Evolutionary conservation across 176 grass and related monocot genomes (phyloP), one percentile per base, ranked within the genome.

Genomic region (Cocos nucifera): DNA sequence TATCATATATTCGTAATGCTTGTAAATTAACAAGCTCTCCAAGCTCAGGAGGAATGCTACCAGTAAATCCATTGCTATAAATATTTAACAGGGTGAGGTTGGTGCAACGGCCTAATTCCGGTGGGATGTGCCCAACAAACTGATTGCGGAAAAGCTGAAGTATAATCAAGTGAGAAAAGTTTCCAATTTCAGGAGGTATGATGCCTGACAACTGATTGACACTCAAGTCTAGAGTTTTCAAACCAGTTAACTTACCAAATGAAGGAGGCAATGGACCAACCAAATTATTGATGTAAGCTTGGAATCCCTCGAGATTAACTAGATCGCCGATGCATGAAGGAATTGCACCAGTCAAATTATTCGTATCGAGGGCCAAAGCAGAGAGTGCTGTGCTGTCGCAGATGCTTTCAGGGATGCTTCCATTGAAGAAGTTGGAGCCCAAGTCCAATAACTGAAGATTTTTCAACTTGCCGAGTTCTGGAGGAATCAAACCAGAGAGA

Each of bases 251-350:
- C 49, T 57, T 85, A 4, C 26, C 67, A 17, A 96, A 75, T 0
- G 92, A 96, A 22, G 75, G 68, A 28, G 92, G 92, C 61, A 96
- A 55, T 8, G 74, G 75, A 5, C 92, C 86, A 3, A 61, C 56
- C 0, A 96, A 22, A 14, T 70, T 50, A 63, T 90, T 96, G 4
- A 3, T 0, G 71, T 14, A 80, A 15, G 44, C 15, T 1, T 5
- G 0, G 24, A 96, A 35, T 3, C 57, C 58, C 50, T 39, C 17
- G 3, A 96, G 81, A 4, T 51, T 58, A 3, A 58, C 54, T 15
- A 96, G 4, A 3, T 90, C 62, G 0, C 92, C 92, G 0, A 96
- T 83, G 77, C 86, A 90, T 0, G 69, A 66, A 0, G 92, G 92
- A 53, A 96, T 22, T 3, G 53, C 17, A 12, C 86, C 91, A 22